phyloP scores from a whole-genome alignment of 139 green algal genomes.

The Chlorella vulgaris region DNA sequence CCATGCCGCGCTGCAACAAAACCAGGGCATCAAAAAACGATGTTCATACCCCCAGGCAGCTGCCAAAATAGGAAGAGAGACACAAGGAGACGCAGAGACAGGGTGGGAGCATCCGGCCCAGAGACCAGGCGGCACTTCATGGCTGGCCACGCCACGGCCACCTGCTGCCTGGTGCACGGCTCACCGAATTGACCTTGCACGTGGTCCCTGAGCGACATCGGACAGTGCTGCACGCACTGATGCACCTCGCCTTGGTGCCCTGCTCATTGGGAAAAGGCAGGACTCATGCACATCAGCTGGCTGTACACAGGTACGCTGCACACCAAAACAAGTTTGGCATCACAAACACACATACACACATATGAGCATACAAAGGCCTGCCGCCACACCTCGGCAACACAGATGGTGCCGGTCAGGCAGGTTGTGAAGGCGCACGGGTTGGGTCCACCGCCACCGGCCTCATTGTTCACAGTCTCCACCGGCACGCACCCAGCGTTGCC shows the following conservation, averaged over 20 bases:
- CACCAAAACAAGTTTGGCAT: too few species aligned
- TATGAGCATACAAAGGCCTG: neutral
- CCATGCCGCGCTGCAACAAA: neutral
- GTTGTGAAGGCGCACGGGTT: slow-evolving; percentile 5
- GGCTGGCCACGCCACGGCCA: too few species aligned
- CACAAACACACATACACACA: neutral
- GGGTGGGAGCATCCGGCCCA: too few species aligned
- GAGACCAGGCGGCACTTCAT: too few species aligned
- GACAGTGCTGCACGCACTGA: neutral
- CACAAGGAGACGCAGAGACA: too few species aligned
- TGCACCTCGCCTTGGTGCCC: neutral
- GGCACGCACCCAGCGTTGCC: neutral
- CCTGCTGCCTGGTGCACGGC: too few species aligned
- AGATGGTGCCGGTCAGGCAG: neutral
- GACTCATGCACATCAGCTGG: neutral
- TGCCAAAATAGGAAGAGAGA: neutral
- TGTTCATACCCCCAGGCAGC: neutral
- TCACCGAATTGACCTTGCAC: neutral
- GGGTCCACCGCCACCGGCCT: neutral
- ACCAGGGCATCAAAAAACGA: neutral
- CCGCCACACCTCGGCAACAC: neutral
- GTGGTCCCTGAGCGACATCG: neutral
- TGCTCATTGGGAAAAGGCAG: neutral
- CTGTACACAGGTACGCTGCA: neutral
- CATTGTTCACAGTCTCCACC: too few species aligned